Conservation (phyloP, 1,284 basidiomycete species). For the Boletus mariae region DNA sequence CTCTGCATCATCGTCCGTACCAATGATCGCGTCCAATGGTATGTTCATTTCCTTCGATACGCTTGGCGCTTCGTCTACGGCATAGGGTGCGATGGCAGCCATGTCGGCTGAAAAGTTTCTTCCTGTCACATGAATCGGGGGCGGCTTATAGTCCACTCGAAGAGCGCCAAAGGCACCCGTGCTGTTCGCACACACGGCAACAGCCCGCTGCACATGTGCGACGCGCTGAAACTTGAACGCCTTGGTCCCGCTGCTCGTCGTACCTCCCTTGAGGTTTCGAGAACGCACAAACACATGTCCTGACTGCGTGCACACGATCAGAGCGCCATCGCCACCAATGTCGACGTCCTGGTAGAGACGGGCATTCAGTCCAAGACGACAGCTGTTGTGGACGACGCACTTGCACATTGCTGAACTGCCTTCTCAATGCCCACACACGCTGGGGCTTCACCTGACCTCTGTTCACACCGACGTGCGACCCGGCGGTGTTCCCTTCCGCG, state of each 20-base stretch:
- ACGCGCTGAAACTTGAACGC: conserved; percentile 81
- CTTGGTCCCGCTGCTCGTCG: conserved; percentile 42
- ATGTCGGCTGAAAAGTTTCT: conserved; percentile 68
- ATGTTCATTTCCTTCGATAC: background rate
- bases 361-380: conserved; percentile 1
- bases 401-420: conserved; percentile 81
- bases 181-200: conserved; percentile 82
- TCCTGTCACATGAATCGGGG: conserved; percentile 57
- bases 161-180: conserved; percentile 90
- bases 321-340: conserved; percentile 81
- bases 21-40: conserved; percentile 5
- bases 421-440: conserved; percentile 87
- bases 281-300: conserved; percentile 91
- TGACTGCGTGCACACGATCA: conserved; percentile 91
- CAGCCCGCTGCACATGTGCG: conserved; percentile 81
- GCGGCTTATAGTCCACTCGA: conserved; percentile 67
- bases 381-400: conserved; percentile 37
- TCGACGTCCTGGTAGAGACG: conserved; percentile 68
- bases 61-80: conserved; percentile 2
- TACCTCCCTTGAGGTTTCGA: conserved; percentile 47
- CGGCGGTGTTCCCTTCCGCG: conserved; percentile 18
- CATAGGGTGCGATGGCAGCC: conserved; percentile 58
- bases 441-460: conserved; percentile 63
- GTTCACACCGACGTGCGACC: conserved; percentile 28
- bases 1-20: conserved; percentile 39